These are phyloP conservation scores for Dimocarpus longan DNA, from an alignment of 345 rosid genomes.

Conservation along the genomic window DNA sequence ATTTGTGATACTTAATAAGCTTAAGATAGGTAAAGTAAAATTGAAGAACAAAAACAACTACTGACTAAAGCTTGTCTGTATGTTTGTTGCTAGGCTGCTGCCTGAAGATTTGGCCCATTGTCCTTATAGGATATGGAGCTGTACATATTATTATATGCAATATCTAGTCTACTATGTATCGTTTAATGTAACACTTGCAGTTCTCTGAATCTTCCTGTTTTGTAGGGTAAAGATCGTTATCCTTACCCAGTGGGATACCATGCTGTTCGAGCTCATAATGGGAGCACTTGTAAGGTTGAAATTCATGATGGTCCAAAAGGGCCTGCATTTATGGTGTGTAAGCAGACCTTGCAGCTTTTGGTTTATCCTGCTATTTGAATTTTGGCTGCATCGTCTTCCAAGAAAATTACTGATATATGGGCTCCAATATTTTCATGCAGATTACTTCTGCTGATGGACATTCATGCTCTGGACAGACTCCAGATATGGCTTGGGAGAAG, in stretches of 20 bases:
- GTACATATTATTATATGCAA: not conserved
- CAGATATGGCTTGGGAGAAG: constrained; percentile 78
- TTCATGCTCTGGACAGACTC: constrained; percentile 74
- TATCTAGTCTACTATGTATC: not conserved
- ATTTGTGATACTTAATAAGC: not conserved
- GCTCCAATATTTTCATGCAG: constrained; percentile 41
- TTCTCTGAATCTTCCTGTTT: constrained; percentile 9
- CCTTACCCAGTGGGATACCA: constrained; percentile 91
- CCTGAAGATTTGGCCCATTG: not conserved
- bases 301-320: constrained; percentile 80
- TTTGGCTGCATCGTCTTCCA: not conserved
- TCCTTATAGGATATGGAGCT: not conserved
- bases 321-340: constrained; percentile 74
- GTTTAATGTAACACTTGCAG: constrained; percentile 2
- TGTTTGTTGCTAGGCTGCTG: not conserved
- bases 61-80: too few relatives aligned
- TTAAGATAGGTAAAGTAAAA: not conserved
- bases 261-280: constrained; percentile 67
- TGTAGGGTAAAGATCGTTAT: constrained; percentile 86
- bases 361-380: constrained; percentile 7
- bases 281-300: constrained; percentile 61
- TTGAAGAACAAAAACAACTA: not conserved
- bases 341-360: constrained; percentile 20
- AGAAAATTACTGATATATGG: not conserved
- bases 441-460: constrained; percentile 58